These are phyloP conservation scores for Amanita pseudoporphyria DNA, from an alignment of 768 basidiomycete genomes.

Conservation along the genomic window DNA sequence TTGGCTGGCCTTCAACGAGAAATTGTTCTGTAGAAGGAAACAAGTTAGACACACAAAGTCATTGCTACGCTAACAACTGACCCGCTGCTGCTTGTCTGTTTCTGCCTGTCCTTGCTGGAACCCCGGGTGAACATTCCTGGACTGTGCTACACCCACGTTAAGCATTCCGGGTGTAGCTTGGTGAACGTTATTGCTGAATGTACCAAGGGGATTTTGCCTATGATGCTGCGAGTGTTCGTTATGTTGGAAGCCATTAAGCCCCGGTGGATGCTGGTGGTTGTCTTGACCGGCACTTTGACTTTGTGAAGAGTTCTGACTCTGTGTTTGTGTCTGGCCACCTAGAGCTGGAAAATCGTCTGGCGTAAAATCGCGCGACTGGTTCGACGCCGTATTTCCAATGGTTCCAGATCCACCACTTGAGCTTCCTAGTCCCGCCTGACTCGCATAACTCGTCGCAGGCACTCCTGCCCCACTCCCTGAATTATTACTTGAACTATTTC, in stretches of 20 bases:
- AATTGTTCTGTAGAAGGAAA: slow-evolving; percentile 36
- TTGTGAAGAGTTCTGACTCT: slow-evolving; percentile 24
- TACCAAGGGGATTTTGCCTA: slow-evolving; percentile 48
- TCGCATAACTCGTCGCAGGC: slow-evolving; percentile 67
- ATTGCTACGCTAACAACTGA: slow-evolving; percentile 27
- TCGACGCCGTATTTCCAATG: slow-evolving; percentile 18
- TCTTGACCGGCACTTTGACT: slow-evolving; percentile 27
- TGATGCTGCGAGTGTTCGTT: slow-evolving; percentile 41
- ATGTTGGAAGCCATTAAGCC: slow-evolving; percentile 60
- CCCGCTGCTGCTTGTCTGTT: slow-evolving; percentile 58
- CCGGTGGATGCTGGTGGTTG: slow-evolving; percentile 56
- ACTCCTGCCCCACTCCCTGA: slow-evolving; percentile 24
- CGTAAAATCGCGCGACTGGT: slow-evolving; percentile 61
- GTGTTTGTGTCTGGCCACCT: slow-evolving; percentile 48
- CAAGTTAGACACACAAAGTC: not conserved
- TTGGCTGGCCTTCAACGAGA: slow-evolving; percentile 55
- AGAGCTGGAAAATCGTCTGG: slow-evolving; percentile 87
- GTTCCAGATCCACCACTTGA: slow-evolving; percentile 26
- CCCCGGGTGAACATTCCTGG: slow-evolving; percentile 39
- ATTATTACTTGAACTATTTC: slow-evolving; percentile 28
- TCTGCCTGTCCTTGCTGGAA: slow-evolving; percentile 54
- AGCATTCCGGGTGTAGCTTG: slow-evolving; percentile 59
- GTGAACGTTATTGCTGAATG: slow-evolving; percentile 29
- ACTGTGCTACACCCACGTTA: slow-evolving; percentile 36
- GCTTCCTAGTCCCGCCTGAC: slow-evolving; percentile 58